Evolutionary conservation across 2,329 filamentous ascomycete genomes (phyloP), one percentile per base, ranked within the genome.

Genomic region (Sporothrix curviconia): DNA sequence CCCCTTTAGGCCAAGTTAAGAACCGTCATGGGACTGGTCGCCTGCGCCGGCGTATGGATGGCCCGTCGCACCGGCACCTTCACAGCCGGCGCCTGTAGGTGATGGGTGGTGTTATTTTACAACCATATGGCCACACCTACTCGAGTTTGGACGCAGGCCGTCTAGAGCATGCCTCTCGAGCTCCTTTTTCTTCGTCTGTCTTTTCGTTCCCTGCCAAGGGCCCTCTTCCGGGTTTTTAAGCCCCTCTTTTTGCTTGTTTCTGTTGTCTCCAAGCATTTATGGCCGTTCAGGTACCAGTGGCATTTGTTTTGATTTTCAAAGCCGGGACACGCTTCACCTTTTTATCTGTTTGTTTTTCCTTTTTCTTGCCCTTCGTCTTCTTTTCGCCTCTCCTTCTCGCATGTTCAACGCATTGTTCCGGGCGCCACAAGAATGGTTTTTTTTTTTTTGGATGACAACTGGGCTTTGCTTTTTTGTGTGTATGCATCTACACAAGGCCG

Each of bases 1-100:
- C 34, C n/a, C 4, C 19, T 47, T 25, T 39, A 62, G 61, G 61
- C 14, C 61, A 62, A 59, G 57, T 60, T n/a, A 61, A 56, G 50
- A 39, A 46, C 24, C 60, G 56, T 4, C 58, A 58, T 17, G 30
- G 50, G 9, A 46, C 50, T 5, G 49, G 53, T 11, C 28, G 50
- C 32, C 42, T 62, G 22, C 60, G 58, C 24, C 58, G 60, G 7
- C 59, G 52, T 22, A 44, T 60, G 22, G 58, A 62, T 24, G 24
- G 9, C 36, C 57, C 56, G 9, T 55, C 53, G 11, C 30, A 57
- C 19, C 58, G 59, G 7, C 59, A 60, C 22, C 40, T 55, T 24
- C 60, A 39, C 32, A 14, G 55, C 14, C 53, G 56, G 8, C 58
- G 56, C 15, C 43, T 57, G 37, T 58, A 51, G 17, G 25, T 30